Conservation (phyloP, 306 rosid species). For the Trichosanthes truncata region DNA sequence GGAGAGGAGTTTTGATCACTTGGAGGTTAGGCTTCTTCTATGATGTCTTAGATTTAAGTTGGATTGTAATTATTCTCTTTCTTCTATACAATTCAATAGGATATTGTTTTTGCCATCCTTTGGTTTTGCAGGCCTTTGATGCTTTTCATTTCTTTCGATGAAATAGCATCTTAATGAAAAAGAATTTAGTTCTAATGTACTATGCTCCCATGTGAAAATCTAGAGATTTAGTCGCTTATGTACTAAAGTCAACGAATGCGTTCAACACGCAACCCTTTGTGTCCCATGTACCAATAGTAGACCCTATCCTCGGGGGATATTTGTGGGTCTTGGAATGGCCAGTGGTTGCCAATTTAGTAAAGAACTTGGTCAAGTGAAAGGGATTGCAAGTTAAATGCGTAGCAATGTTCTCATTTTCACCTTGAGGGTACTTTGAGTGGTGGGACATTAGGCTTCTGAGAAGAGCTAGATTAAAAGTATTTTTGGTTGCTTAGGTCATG, state of each 20-base stretch:
- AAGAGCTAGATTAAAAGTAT: background rate
- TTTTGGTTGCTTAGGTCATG: background rate
- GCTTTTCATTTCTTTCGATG: background rate
- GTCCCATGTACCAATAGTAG: background rate
- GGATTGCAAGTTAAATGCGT: background rate
- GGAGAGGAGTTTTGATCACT: conserved; percentile 88
- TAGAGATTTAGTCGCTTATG: background rate
- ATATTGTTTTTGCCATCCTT: background rate
- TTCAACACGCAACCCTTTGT: background rate
- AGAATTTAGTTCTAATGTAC: background rate
- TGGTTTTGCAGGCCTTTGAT: background rate
- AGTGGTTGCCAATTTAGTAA: background rate
- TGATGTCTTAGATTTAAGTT: background rate
- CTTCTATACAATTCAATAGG: background rate
- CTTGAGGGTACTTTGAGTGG: background rate
- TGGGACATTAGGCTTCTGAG: background rate
- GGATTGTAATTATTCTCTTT: background rate
- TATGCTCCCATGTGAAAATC: background rate
- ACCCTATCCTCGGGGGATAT: background rate
- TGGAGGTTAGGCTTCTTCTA: conserved; percentile 56
- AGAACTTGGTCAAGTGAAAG: background rate
- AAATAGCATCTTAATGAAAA: background rate
- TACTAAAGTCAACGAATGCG: background rate
- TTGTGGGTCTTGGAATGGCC: background rate
- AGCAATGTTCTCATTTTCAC: background rate